phyloP scores from a whole-genome alignment of 345 rosid species.

The Raphanus raphanistrum region DNA sequence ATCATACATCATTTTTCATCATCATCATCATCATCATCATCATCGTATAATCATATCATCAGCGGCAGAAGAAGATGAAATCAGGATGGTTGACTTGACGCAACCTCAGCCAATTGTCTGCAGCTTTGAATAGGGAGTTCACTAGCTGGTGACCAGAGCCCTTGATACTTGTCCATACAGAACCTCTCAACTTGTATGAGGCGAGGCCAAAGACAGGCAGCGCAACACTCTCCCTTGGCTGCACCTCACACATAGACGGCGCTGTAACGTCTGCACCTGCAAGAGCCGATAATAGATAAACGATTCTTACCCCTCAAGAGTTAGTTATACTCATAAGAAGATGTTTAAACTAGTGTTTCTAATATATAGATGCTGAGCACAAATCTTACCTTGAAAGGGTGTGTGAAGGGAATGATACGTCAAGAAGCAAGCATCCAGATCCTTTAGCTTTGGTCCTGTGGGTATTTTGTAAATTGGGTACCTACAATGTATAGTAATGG shows the following conservation, averaged over 20 bases:
- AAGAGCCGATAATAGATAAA: neutral
- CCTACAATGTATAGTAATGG: too few relatives aligned
- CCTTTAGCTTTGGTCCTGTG: too few relatives aligned
- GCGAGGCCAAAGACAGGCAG: constrained; percentile 79
- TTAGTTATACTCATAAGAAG: neutral
- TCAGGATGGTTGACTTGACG: constrained; percentile 76
- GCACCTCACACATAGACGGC: constrained; percentile 25
- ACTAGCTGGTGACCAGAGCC: constrained; percentile 49
- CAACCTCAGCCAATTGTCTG: constrained; percentile 62
- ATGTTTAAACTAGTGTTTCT: neutral
- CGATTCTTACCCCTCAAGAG: too few relatives aligned
- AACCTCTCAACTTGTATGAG: constrained; percentile 74
- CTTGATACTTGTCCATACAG: constrained; percentile 72
- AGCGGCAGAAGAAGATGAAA: constrained; percentile 63
- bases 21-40: constrained; percentile 10
- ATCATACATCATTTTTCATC: constrained; percentile 14
- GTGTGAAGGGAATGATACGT: constrained; percentile 79
- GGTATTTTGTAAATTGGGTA: too few relatives aligned
- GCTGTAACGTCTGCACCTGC: constrained; percentile 34
- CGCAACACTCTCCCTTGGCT: neutral
- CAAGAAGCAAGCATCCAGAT: constrained; percentile 41
- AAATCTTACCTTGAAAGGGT: constrained; percentile 50
- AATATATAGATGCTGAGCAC: neutral
- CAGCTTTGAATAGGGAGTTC: constrained; percentile 55
- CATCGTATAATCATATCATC: constrained; percentile 33